Evolutionary conservation across 176 grass and related monocot genomes (phyloP).

Genomic region (Oropetium thomaeum): DNA sequence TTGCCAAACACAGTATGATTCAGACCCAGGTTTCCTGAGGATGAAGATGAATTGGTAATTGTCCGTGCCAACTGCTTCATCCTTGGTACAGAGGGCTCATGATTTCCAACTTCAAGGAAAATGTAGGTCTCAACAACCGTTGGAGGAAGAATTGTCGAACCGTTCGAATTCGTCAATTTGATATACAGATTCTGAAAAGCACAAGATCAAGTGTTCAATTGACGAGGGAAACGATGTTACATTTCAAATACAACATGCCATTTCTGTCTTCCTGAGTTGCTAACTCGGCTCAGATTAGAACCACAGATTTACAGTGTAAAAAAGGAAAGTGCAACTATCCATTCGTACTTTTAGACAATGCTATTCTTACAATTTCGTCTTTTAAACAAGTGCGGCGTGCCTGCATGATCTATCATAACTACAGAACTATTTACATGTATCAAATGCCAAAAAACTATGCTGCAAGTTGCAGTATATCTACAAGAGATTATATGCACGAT

Average conservation of each 20-base stretch:
- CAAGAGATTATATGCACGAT: not conserved
- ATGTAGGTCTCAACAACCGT: slow-evolving; percentile 81
- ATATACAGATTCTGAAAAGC: slow-evolving; percentile 84
- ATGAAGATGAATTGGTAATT: slow-evolving; percentile 95
- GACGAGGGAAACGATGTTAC: not conserved
- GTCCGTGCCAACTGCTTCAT: slow-evolving; percentile 90
- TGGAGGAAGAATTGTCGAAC: slow-evolving; percentile 73
- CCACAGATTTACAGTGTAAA: not conserved
- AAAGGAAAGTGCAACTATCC: not conserved
- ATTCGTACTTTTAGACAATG: not conserved
- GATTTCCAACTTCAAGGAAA: slow-evolving; percentile 81
- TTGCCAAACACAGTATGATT: slow-evolving; percentile 90
- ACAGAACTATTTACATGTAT: not conserved
- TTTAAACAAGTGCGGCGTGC: not conserved
- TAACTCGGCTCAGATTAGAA: not conserved
- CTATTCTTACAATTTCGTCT: not conserved
- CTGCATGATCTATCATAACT: not conserved
- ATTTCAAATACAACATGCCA: not conserved
- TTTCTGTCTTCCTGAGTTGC: not conserved
- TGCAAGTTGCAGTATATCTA: not conserved
- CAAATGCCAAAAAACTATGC: not conserved
- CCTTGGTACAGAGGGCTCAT: slow-evolving; percentile 75
- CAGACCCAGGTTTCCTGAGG: slow-evolving; percentile 90
- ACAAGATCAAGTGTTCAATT: slow-evolving; percentile 23
- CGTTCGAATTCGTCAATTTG: slow-evolving; percentile 80